phyloP scores from a whole-genome alignment of 2,329 filamentous ascomycete species.

The Mollisia scopiformis region DNA sequence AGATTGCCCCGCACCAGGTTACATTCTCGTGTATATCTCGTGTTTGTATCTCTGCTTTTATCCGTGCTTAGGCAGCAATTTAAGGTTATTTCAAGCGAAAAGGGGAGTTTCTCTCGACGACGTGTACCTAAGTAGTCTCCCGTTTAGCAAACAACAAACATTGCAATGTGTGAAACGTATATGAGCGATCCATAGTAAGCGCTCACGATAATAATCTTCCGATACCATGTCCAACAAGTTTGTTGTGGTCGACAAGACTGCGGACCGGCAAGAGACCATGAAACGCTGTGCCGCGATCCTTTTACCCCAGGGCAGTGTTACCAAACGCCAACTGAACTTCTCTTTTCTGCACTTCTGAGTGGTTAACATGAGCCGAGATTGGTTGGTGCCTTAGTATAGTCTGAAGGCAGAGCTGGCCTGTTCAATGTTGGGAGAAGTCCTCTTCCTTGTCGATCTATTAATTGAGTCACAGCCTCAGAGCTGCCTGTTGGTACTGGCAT shows the following conservation, averaged over 20 bases:
- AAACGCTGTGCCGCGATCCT: conserved; percentile 26
- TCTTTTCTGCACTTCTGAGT: background rate
- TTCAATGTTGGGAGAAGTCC: conserved; percentile 19
- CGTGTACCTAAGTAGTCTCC: too few relatives aligned
- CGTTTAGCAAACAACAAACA: too few relatives aligned
- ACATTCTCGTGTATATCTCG: background rate
- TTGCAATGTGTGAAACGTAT: too few relatives aligned
- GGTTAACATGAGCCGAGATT: background rate
- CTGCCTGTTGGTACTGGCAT: conserved; percentile 1
- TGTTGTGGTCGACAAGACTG: background rate
- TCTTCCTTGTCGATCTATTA: background rate
- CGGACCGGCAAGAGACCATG: background rate
- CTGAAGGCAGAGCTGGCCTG: conserved; percentile 2
- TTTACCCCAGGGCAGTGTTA: conserved; percentile 1
- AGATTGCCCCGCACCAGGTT: background rate
- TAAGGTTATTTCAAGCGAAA: too few relatives aligned
- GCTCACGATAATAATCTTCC: conserved; percentile 2
- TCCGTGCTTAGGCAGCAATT: background rate
- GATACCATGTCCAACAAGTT: too few relatives aligned
- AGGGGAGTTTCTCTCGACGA: too few relatives aligned
- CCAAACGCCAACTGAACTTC: background rate
- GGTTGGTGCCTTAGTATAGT: background rate
- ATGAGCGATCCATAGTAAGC: background rate
- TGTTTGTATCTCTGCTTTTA: background rate
- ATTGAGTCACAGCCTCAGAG: conserved; percentile 11